Percentiles rank a stretch among this genome's conserved stretches.
These are phyloP conservation scores for Phytophthora syringae DNA, from an alignment of 352 stramenopile species.

Conservation along the genomic window DNA sequence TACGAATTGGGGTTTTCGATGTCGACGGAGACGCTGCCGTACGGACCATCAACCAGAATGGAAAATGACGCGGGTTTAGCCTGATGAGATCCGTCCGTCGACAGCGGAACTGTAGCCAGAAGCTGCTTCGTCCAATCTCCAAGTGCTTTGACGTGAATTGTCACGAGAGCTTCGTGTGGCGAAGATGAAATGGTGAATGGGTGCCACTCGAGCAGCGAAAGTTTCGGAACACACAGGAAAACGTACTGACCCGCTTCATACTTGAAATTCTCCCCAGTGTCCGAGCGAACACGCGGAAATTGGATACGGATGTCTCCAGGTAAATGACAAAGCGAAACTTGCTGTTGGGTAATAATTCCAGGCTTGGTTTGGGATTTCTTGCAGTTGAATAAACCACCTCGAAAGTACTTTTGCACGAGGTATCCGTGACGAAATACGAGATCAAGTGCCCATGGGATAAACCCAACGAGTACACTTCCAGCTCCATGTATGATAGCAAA, in stretches of 20 bases:
- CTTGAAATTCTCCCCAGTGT: conserved; percentile 36
- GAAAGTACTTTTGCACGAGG: conserved; percentile 17
- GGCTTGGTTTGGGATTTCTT: conserved; percentile 10
- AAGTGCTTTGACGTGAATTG: conserved; percentile 56
- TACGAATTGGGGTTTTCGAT: conserved; percentile 38
- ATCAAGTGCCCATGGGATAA: conserved; percentile 38
- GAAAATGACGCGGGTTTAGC: conserved; percentile 7
- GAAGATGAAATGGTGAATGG: conserved; percentile 84
- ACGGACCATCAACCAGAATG: conserved; percentile 51
- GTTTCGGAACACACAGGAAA: conserved; percentile 70
- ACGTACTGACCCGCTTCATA: conserved; percentile 63
- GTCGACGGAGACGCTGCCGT: conserved; percentile 47
- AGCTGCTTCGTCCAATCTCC: conserved; percentile 69
- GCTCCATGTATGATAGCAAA: conserved; percentile 48
- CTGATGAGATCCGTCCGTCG: neutral
- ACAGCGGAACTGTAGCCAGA: conserved; percentile 9
- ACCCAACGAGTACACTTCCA: conserved; percentile 31
- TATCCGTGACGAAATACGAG: conserved; percentile 43
- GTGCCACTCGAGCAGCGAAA: conserved; percentile 77
- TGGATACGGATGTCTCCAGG: conserved; percentile 38
- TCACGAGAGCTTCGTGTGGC: conserved; percentile 56
- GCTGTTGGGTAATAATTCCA: conserved; percentile 23
- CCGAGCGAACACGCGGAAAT: conserved; percentile 34
- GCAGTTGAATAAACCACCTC: conserved; percentile 20
- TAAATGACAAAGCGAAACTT: conserved; percentile 17